phyloP scores from a whole-genome alignment of 805 yeast genomes.

The Metschnikowia colocasiae region DNA sequence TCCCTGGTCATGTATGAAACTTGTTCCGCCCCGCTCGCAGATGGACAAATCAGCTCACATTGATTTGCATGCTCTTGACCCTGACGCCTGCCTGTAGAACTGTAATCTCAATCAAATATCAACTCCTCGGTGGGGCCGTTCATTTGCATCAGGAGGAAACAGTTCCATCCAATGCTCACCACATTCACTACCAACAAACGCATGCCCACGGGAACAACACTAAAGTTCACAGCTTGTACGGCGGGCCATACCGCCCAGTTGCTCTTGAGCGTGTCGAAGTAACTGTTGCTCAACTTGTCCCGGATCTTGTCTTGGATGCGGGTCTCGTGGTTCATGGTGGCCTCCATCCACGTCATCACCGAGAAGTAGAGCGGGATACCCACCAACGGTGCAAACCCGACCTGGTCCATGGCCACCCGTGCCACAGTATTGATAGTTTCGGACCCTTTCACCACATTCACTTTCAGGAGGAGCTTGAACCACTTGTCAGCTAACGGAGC shows the following conservation, averaged over 20 bases:
- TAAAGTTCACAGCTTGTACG: constrained; percentile 76
- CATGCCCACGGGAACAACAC: constrained; percentile 66
- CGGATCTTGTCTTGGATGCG: constrained; percentile 38
- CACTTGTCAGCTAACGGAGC: constrained; percentile 73
- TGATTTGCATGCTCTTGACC: too few species aligned
- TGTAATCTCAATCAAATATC: not conserved
- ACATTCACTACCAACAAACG: constrained; percentile 67
- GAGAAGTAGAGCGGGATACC: constrained; percentile 69
- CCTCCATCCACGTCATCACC: constrained; percentile 64
- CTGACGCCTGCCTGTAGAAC: not conserved
- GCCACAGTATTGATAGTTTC: constrained; percentile 20
- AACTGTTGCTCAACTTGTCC: constrained; percentile 45
- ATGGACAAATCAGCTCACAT: too few species aligned
- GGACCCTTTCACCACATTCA: constrained; percentile 35
- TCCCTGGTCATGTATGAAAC: too few species aligned
- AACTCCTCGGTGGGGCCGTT: constrained; percentile 14
- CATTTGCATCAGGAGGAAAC: constrained; percentile 57
- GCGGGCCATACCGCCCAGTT: constrained; percentile 92
- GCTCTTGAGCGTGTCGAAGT: constrained; percentile 63
- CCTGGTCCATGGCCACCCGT: constrained; percentile 69
- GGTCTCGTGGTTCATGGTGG: constrained; percentile 29
- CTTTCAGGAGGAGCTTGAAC: constrained; percentile 51
- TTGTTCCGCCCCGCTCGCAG: too few species aligned
- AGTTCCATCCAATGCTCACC: constrained; percentile 79
- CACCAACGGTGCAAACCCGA: constrained; percentile 69